Conservation (phyloP, 345 rosid species). For the Rubroshorea leprosula region DNA sequence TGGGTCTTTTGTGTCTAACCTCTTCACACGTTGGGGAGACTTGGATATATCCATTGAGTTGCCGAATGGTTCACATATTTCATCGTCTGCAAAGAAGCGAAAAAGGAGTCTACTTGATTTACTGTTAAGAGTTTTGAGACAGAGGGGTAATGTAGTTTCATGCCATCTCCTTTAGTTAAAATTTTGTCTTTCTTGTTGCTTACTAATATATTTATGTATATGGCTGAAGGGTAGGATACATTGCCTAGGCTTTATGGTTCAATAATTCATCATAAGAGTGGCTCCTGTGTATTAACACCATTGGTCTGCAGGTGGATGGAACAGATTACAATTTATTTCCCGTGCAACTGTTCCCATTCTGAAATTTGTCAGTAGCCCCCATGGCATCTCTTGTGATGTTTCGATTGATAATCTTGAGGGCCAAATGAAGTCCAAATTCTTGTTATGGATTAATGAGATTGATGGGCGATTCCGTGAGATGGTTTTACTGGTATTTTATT, state of each 20-base stretch:
- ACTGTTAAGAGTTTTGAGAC: slow-evolving; percentile 49
- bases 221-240: no score
- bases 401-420: slow-evolving; percentile 78
- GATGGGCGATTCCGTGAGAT: slow-evolving; percentile 82
- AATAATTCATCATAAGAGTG: no score
- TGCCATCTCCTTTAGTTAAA: not conserved
- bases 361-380: slow-evolving; percentile 45
- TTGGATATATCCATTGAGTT: slow-evolving; percentile 73
- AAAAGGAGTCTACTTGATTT: slow-evolving; percentile 54
- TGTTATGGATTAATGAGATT: slow-evolving; percentile 70
- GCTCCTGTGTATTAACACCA: not conserved
- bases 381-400: slow-evolving; percentile 71
- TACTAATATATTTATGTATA: not conserved
- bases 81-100: slow-evolving; percentile 64
- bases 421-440: slow-evolving; percentile 66
- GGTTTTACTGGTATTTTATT: slow-evolving; percentile 66
- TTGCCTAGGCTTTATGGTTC: no score
- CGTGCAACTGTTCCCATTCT: slow-evolving; percentile 82
- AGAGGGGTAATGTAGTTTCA: slow-evolving; percentile 34
- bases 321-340: slow-evolving; percentile 45
- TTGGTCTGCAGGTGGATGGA: slow-evolving; percentile 44
- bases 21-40: slow-evolving; percentile 75
- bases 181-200: not conserved
- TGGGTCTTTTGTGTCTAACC: slow-evolving; percentile 88
- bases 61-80: slow-evolving; percentile 41